Evolutionary conservation across 2,329 filamentous ascomycete species (phyloP), one percentile per base, ranked within the genome.

Genomic region (Calonectria pseudoturangicola): DNA sequence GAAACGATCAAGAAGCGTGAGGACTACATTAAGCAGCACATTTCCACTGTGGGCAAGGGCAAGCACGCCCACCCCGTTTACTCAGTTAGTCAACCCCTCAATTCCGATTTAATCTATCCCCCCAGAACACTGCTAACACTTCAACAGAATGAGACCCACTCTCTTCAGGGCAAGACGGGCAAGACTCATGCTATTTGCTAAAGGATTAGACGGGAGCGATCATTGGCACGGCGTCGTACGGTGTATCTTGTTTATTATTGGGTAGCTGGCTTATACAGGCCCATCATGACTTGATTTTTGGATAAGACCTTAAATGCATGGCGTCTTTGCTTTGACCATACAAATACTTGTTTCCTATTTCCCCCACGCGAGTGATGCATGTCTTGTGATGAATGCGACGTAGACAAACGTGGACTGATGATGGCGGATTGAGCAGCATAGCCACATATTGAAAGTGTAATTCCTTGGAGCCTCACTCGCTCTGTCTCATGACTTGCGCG

Each of bases 121-220:
- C 28, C 15, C 16, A 41, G n/a, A 8, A 25, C 5, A n/a, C 65
- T 27, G 74, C 74, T 77, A 67, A 71, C 60, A 25, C 0, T 10
- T 0, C 1, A 66, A 74, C 84, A 92, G 85, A 91, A 93, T 75
- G 95, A 98, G 86, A 91, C 91, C 78, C 96, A 98, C 85, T 96
- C 93, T 70, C 86, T 98, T 77, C 95, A 98, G 86, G 96, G 94
- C 18, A 96, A 97, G 90, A 91, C 91, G 71, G 96, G 95, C 68
- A 98, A 98, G 90, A 96, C 95, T 2, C 96, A 98, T 84, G 93
- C 91, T 47, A 88, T 97, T 72, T 98, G 96, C 85, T 98, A 91
- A 79, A 66, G 27, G 45, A 30, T 72, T 74, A 76, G 68, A 71
- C 70, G 27, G 39, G 45, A 66, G 68, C 41, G 64, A 69, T 51